A percentile compares a stretch with the other conserved stretches of the same genome.
These are phyloP conservation scores for Ananas comosus DNA, from an alignment of 176 grass and related monocot genomes.

Conservation along the genomic window DNA sequence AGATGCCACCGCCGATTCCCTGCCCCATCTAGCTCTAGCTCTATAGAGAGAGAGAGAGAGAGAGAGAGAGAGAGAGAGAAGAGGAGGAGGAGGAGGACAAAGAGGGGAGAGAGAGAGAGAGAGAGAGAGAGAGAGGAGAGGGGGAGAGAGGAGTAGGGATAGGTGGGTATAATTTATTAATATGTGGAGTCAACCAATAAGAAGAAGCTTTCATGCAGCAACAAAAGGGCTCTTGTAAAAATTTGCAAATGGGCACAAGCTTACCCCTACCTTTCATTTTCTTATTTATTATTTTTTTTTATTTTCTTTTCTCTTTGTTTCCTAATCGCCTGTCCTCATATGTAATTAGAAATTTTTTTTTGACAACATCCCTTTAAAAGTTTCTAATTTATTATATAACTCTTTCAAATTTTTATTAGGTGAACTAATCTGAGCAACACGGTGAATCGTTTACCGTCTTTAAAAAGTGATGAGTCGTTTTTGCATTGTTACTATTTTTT, in stretches of 20 bases:
- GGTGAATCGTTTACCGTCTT: too few relatives aligned
- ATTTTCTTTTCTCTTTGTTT: not conserved
- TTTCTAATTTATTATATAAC: too few relatives aligned
- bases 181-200: slow-evolving; percentile 6
- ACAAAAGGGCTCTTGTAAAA: not conserved
- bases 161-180: too few relatives aligned
- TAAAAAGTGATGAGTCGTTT: too few relatives aligned
- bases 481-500: too few relatives aligned
- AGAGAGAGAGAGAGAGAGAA: slow-evolving; percentile 14
- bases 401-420: too few relatives aligned
- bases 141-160: too few relatives aligned
- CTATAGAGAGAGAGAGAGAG: slow-evolving; percentile 9
- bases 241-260: not conserved
- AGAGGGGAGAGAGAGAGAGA: too few relatives aligned
- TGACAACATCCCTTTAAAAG: too few relatives aligned
- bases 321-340: not conserved
- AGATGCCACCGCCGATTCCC: slow-evolving; percentile 13
- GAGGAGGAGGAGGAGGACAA: not conserved
- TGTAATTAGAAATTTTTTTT: not conserved
- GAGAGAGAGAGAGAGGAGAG: too few relatives aligned
- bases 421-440: too few relatives aligned
- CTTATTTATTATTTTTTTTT: not conserved
- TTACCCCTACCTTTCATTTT: not conserved
- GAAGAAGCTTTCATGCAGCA: slow-evolving; percentile 11
- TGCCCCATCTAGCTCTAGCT: slow-evolving; percentile 2